Evolutionary conservation across 306 rosid species (phyloP).

Genomic region (Herpetospermum pedunculosum): DNA sequence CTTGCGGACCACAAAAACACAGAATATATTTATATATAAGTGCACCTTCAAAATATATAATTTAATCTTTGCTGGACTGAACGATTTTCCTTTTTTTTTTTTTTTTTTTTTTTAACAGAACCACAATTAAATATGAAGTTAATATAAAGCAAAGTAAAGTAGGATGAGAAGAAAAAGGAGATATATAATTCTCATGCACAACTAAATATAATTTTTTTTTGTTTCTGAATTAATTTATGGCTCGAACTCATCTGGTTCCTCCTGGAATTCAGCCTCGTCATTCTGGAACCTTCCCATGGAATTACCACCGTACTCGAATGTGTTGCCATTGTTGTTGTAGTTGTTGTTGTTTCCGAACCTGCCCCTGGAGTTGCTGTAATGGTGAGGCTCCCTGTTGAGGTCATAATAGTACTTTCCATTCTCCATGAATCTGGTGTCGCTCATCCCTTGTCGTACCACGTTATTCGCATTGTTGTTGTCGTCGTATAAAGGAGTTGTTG

Average conservation of each 20-base stretch:
- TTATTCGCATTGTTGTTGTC: constrained; percentile 16
- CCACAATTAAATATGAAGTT: constrained; percentile 21
- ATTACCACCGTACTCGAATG: constrained; percentile 23
- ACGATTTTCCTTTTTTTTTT: too few species aligned
- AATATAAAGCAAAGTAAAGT: neutral
- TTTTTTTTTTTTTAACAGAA: constrained; percentile 14
- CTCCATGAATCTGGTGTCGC: constrained; percentile 76
- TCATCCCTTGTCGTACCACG: constrained; percentile 65
- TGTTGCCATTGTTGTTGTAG: constrained; percentile 34
- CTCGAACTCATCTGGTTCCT: constrained; percentile 29
- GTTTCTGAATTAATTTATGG: constrained; percentile 30
- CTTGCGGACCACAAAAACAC: neutral
- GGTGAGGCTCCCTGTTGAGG: constrained; percentile 19
- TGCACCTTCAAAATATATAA: neutral
- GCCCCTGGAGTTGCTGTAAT: constrained; percentile 19
- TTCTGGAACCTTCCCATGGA: constrained; percentile 53
- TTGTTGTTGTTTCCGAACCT: constrained; percentile 29
- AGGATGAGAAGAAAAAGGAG: neutral
- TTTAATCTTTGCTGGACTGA: neutral
- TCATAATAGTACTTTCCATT: constrained; percentile 56
- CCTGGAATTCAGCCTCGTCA: constrained; percentile 32
- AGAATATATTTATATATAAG: neutral
- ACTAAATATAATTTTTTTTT: neutral
- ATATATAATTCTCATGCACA: neutral
- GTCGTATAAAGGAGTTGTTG: constrained; percentile 23